Percentiles rank a stretch among this genome's conserved stretches.
These are phyloP conservation scores for Cutaneotrichosporon arboriforme DNA, from an alignment of 1,284 basidiomycete species.

Conservation along the genomic window DNA sequence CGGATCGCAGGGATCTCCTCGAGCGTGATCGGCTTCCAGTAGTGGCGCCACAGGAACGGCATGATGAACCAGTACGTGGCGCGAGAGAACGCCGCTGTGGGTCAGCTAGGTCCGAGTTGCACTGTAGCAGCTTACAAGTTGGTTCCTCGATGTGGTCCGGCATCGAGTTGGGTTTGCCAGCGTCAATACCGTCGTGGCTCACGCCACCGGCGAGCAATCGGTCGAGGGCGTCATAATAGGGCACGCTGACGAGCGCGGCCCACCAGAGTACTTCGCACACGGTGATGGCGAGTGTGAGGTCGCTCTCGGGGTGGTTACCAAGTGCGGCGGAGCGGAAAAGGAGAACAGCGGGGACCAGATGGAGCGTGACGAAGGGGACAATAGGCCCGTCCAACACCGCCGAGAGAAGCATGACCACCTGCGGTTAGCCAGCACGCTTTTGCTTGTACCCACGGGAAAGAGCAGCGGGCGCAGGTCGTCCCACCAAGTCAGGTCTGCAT, in stretches of 20 bases:
- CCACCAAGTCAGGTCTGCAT: background rate
- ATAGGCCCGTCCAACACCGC: constrained; percentile 31
- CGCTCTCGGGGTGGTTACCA: constrained; percentile 9
- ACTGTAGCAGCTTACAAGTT: constrained; percentile 2
- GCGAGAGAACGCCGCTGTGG: constrained; percentile 38
- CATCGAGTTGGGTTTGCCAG: constrained; percentile 22
- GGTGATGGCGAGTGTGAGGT: constrained; percentile 28
- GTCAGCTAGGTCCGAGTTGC: background rate
- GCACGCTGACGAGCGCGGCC: constrained; percentile 40
- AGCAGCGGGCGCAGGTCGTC: constrained; percentile 21
- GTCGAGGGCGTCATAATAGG: constrained; percentile 41
- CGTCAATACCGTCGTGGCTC: constrained; percentile 27
- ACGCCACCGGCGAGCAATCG: constrained; percentile 33
- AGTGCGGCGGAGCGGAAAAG: constrained; percentile 36
- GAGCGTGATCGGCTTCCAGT: constrained; percentile 46
- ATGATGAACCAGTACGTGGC: constrained; percentile 48
- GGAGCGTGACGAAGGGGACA: constrained; percentile 36
- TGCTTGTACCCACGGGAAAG: constrained; percentile 30
- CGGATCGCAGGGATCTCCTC: constrained; percentile 51
- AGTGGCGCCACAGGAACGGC: constrained; percentile 49
- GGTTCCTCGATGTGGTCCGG: constrained; percentile 39
- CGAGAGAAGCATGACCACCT: constrained; percentile 10
- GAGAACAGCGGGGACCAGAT: constrained; percentile 39
- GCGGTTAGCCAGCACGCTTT: background rate
- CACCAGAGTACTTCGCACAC: constrained; percentile 38